Base-by-base conservation (phyloP, 805 yeast species). In the Sugiyamaella chiloensis region DNA sequence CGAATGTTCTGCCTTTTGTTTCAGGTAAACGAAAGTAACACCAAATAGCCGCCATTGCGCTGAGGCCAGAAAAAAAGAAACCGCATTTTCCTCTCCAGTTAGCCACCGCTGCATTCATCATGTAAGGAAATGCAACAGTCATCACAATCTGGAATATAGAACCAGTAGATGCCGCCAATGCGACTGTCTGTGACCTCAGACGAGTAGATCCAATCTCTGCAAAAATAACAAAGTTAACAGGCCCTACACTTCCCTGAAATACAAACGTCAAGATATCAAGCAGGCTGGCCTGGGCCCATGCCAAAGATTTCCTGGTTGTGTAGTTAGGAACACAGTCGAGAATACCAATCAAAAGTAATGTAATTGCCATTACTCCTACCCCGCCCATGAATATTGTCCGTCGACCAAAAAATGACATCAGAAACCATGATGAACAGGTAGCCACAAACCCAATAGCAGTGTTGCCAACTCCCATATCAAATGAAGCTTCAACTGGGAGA, bases 11-110 rank as follows among this genome's bases (percentile, higher is more conserved):
- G 37, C 73, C 75, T 53, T 70, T 70, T 27, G 82, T 75, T 60
- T 81, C 86, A 12, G 86, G 85, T 44, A 79, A 65, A 34, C 75
- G 73, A 60, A 76, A 73, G 60, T 65, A 72, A 26, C 69, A 63
- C 78, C 79, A 76, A 36, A 64, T 51, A 3, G 72, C n/a, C 9
- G 65, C 53, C 54, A 71, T 72, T 3, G 71, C 78, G 24, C 74
- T 68, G 52, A 73, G 73, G 21, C 72, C 76, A 24, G 69, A 69
- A 71, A 72, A 66, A 52, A 75, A 66, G 51, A 74, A 74, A 26
- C 64, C 66, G 11, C 61, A 60, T 2, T 78, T 71, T 14, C 72
- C 75, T 19, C 70, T 70, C 71, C 73, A 66, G 54, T 76, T 67
- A 53, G 74, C 74, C 24, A 63, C 67, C n/a, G 61, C 60, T 7